Evolutionary conservation across 768 basidiomycete species (phyloP), one percentile per base, ranked within the genome.

Genomic region (Boletus vinaceobasis): DNA sequence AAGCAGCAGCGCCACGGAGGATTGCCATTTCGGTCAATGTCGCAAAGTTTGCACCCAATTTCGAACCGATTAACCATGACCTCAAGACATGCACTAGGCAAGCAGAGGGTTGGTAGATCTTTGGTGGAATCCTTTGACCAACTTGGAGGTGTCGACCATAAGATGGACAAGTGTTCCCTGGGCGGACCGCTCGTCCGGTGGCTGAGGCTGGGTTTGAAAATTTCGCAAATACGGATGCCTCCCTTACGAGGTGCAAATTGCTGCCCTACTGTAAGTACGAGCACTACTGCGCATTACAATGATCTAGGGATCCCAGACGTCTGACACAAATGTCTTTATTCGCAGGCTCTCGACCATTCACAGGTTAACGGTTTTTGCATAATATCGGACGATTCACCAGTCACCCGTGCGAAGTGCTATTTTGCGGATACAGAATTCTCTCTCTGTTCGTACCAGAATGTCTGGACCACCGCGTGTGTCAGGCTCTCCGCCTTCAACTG

Each of bases 381-480:
- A 47, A 23, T 35, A 23, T 47, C 23, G 23, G 33, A 36, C 46
- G 6, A 23, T 7, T 47, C 46, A 35, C 48, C 17, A n/a, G 5
- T 19, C 35, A 13, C 8, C 31, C 17, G 23, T 27, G 47, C 26
- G 36, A 48, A n/a, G 48, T 26, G 36, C 11, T 5, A 14, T 37
- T n/a, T 48, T 37, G 4, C 17, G 11, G 17, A n/a, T 13, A 27
- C 32, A 15, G 29, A 36, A 11, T 26, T 15, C 6, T 26, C 11
- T 8, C 29, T 47, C 10, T 27, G 14, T 47, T 33, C 43, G 9
- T 23, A 46, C 8, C 3, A 21, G 14, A 26, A 65, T 67, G 65
- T 66, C 65, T 15, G 58, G 38, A 35, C 60, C 52, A 44, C 65
- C 65, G 14, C 63, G 39, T 38, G 46, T 43, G 29, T 50, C 57